A percentile compares a stretch with the other conserved stretches of the same genome.
phyloP scores from a whole-genome alignment of 495 filamentous ascomycete genomes.

The Penicillium simplicissimum region DNA sequence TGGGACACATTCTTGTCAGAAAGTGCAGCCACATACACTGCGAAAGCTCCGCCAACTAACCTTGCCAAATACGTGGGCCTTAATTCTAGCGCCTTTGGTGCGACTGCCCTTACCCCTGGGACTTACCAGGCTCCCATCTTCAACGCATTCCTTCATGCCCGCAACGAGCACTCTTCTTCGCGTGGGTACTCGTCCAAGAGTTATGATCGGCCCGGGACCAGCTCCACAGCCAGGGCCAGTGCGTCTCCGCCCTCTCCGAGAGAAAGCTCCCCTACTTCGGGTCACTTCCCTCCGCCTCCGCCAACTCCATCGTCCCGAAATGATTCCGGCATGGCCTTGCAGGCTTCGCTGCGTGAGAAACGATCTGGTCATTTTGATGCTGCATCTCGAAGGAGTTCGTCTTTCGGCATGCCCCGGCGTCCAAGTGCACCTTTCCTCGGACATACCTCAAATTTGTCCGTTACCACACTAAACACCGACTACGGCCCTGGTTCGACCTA shows the following conservation, averaged over 20 bases:
- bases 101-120: conserved; percentile 53
- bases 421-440: conserved; percentile 84
- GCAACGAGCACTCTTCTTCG: conserved; percentile 56
- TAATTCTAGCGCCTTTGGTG: conserved; percentile 84
- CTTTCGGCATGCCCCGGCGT: conserved; percentile 78
- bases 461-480: conserved; percentile 78
- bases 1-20: conserved; percentile 87
- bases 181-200: conserved; percentile 52
- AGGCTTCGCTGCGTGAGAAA: conserved; percentile 86
- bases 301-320: conserved; percentile 77
- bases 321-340: conserved; percentile 85
- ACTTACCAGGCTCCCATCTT: conserved; percentile 62
- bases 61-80: conserved; percentile 83
- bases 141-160: conserved; percentile 86
- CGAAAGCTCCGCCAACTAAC: conserved; percentile 65
- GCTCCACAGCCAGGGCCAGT: conserved; percentile 67
- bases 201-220: conserved; percentile 76
- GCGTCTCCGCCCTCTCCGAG: conserved; percentile 77
- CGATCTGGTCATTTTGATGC: conserved; percentile 92
- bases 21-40: conserved; percentile 73
- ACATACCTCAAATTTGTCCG: conserved; percentile 78
- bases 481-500: conserved; percentile 76
- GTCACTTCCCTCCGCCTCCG: conserved; percentile 73
- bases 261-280: conserved; percentile 74
- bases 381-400: conserved; percentile 81